A percentile compares a stretch with the other conserved stretches of the same genome.
phyloP scores from a whole-genome alignment of 108 stramenopile species.

The Cyclostephanos invisitatus region DNA sequence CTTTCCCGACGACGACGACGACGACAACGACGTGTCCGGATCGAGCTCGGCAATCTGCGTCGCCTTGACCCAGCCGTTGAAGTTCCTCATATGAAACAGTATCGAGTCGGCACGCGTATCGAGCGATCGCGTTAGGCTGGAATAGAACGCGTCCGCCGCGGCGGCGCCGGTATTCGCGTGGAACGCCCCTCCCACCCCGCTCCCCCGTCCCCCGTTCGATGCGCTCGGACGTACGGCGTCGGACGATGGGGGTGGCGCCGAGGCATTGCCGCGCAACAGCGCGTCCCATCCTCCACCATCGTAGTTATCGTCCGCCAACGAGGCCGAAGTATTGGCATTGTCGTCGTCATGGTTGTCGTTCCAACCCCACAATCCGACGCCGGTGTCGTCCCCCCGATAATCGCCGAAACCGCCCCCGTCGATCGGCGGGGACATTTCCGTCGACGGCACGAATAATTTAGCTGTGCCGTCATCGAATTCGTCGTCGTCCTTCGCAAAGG shows the following conservation, averaged over 20 bases:
- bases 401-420: not conserved
- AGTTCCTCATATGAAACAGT: slow-evolving; percentile 93
- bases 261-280: not conserved
- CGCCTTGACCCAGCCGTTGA: slow-evolving; percentile 99
- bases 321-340: not conserved
- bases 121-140: slow-evolving; percentile 60
- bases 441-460: slow-evolving; percentile 24
- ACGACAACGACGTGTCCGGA: slow-evolving; percentile 34
- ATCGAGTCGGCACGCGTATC: slow-evolving; percentile 84
- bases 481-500: not conserved
- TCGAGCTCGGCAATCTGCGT: slow-evolving; percentile 87
- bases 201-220: slow-evolving; percentile 21
- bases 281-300: slow-evolving; percentile 26
- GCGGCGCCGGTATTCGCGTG: slow-evolving; percentile 80
- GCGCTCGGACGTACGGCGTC: slow-evolving; percentile 23
- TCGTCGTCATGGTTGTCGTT: not conserved
- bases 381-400: slow-evolving; percentile 1
- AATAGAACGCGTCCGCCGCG: slow-evolving; percentile 87
- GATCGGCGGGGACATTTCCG: not conserved
- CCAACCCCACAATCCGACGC: slow-evolving; percentile 14
- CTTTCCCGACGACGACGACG: slow-evolving; percentile 10
- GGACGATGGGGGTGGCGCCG: slow-evolving; percentile 21
- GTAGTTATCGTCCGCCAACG: slow-evolving; percentile 1
- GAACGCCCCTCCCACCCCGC: slow-evolving; percentile 53
- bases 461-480: slow-evolving; percentile 1